These are phyloP conservation scores for Diversispora epigaea DNA, from an alignment of 192 early-diverging fungal genomes.

Conservation along the genomic window DNA sequence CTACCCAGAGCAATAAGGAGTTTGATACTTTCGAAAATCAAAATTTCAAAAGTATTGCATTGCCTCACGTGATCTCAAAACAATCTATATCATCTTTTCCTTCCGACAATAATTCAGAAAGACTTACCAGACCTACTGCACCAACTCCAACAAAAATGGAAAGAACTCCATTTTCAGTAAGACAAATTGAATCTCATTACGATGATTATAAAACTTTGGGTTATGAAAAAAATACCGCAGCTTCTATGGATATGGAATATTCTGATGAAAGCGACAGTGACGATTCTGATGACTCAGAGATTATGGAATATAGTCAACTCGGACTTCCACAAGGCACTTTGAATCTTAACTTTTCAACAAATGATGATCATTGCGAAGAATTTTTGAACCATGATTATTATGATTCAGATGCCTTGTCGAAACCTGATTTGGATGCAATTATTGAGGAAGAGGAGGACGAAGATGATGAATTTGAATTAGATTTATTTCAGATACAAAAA, in stretches of 20 bases:
- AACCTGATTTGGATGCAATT: conserved; percentile 23
- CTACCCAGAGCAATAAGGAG: too few relatives aligned
- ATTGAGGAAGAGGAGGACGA: conserved; percentile 21
- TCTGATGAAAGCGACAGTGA: conserved; percentile 20
- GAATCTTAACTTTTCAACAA: background rate
- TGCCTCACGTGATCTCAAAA: too few relatives aligned
- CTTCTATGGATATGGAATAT: conserved; percentile 23
- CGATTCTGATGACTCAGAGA: background rate
- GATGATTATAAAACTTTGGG: background rate
- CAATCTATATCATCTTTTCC: too few relatives aligned
- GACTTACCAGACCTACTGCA: background rate
- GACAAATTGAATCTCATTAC: background rate
- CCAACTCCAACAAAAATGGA: background rate
- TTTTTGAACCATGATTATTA: background rate
- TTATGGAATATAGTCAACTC: background rate
- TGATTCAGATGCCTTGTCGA: background rate
- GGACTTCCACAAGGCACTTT: background rate
- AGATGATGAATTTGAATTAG: conserved; percentile 24
- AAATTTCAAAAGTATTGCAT: too few relatives aligned
- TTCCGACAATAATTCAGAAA: too few relatives aligned
- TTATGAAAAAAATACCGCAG: background rate
- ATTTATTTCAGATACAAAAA: background rate
- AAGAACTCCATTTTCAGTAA: background rate
- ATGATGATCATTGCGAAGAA: background rate
- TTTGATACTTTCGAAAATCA: too few relatives aligned